A percentile compares a stretch with the other conserved stretches of the same genome.
These are phyloP conservation scores for Boletus sp. DNA, from an alignment of 768 basidiomycete genomes.

Conservation along the genomic window DNA sequence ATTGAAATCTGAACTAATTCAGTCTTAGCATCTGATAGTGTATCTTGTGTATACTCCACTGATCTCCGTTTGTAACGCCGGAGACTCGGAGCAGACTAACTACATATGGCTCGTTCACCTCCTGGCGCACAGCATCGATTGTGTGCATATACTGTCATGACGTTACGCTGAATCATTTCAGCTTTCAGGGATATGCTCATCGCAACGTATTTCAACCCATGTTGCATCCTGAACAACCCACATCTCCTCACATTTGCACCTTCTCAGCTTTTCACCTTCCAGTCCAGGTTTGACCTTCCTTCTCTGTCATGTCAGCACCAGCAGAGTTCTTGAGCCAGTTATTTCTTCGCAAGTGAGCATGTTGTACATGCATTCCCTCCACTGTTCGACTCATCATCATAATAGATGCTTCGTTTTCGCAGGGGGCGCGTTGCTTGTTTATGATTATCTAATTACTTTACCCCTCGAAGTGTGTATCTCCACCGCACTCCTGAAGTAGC, in stretches of 20 bases:
- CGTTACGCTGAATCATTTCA: background rate
- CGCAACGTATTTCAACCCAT: background rate
- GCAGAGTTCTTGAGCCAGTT: background rate
- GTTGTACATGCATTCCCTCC: background rate
- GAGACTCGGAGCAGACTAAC: too few species aligned
- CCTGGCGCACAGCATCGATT: background rate
- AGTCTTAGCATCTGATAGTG: too few species aligned
- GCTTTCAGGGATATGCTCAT: background rate
- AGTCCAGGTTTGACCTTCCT: background rate
- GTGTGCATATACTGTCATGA: background rate
- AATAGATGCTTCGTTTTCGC: background rate
- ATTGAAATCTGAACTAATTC: too few species aligned
- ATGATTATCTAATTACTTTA: constrained; percentile 14
- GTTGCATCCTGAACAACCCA: background rate
- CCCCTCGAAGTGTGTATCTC: constrained; percentile 7
- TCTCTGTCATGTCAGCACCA: background rate
- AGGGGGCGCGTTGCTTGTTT: constrained; percentile 2
- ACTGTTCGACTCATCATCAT: background rate
- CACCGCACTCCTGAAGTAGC: background rate
- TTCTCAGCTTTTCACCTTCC: background rate
- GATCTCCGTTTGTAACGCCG: too few species aligned
- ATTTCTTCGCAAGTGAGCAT: background rate
- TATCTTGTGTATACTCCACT: too few species aligned
- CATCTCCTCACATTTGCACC: background rate
- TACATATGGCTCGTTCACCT: background rate